Percentiles rank a stretch among this genome's conserved stretches.
Conservation (phyloP, 2,329 filamentous ascomycete genomes). For the Sporothrix variecibatus region DNA sequence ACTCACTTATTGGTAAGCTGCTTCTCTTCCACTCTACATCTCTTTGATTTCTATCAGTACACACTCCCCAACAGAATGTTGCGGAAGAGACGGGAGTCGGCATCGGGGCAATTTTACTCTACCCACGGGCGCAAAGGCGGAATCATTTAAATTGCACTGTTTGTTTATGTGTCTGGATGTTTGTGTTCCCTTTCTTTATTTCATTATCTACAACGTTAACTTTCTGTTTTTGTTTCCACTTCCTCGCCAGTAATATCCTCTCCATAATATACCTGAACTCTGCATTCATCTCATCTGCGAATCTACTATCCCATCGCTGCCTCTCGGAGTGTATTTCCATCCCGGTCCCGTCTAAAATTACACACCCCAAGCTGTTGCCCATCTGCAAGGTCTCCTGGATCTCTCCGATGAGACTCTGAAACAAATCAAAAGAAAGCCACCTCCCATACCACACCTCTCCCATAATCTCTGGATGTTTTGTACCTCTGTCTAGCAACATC, state of each 20-base stretch:
- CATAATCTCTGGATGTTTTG: background rate
- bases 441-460: background rate
- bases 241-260: too few species aligned
- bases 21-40: too few species aligned
- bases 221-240: background rate
- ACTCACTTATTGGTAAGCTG: background rate
- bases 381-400: background rate
- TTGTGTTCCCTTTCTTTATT: background rate
- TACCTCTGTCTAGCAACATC: background rate
- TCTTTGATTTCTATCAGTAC: background rate
- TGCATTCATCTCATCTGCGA: background rate
- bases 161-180: background rate
- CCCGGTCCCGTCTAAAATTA: background rate
- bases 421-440: background rate
- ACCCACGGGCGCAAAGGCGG: background rate
- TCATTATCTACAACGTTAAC: background rate
- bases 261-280: background rate
- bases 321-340: background rate
- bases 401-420: background rate
- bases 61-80: background rate
- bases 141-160: background rate
- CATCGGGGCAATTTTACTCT: conserved; percentile 3
- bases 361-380: background rate
- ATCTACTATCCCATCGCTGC: background rate
- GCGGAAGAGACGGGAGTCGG: background rate